These are phyloP conservation scores for Nicotiana attenuata DNA, from an alignment of 257 asterid genomes.

Conservation along the genomic window DNA sequence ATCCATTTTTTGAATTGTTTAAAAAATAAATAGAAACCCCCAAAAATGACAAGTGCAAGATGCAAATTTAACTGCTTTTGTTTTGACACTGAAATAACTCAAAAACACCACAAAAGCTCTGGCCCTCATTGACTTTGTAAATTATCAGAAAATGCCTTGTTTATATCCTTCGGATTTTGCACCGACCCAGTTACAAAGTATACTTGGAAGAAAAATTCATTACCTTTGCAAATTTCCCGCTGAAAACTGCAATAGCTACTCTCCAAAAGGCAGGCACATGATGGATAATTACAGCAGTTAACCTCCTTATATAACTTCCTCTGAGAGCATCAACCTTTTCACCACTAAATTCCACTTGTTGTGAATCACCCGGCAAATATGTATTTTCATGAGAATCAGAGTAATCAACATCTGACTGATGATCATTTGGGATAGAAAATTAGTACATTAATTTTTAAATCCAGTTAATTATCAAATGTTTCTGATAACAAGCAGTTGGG, in stretches of 20 bases:
- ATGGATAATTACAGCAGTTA: conserved; percentile 86
- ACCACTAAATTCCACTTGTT: conserved; percentile 41
- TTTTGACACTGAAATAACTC: not conserved
- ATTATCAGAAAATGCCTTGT: not conserved
- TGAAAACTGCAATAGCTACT: conserved; percentile 86
- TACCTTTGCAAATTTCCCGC: conserved; percentile 96
- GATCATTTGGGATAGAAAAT: conserved; percentile 10
- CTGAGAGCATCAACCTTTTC: conserved; percentile 83
- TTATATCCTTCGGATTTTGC: not conserved
- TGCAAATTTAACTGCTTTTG: not conserved
- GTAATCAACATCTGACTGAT: conserved; percentile 59
- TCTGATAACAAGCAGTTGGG: conserved; percentile 3
- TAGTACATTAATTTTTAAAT: not conserved
- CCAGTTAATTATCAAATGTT: not conserved
- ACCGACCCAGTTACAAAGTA: not conserved
- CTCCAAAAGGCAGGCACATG: conserved; percentile 92
- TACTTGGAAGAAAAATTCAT: not conserved
- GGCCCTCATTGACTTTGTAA: not conserved
- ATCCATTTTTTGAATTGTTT: no score
- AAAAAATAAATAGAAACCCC: not conserved
- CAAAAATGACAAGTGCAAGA: not conserved
- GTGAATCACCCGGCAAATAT: conserved; percentile 38
- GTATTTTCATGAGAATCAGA: conserved; percentile 34
- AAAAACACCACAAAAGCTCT: conserved; percentile 2
- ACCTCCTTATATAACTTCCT: conserved; percentile 77